phyloP scores from a whole-genome alignment of 805 yeast species.

The Schizosaccharomyces octosporus region DNA sequence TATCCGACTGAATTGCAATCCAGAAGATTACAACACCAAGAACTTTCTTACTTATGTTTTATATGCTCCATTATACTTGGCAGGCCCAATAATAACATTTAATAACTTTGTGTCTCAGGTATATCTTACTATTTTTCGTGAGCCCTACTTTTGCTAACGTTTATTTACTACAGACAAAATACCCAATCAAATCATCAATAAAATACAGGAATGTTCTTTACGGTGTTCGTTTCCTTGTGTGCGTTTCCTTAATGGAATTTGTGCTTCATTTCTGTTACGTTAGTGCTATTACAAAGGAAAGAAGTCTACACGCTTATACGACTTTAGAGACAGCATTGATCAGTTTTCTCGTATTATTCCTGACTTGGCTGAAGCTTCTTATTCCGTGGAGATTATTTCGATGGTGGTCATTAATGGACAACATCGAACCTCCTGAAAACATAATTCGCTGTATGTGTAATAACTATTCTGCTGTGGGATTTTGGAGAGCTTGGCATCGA shows the following conservation, averaged over 20 bases:
- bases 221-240: conserved; percentile 41
- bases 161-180: conserved; percentile 13
- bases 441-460: conserved; percentile 92
- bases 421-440: conserved; percentile 89
- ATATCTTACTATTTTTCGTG: background rate
- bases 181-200: conserved; percentile 35
- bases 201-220: conserved; percentile 30
- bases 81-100: conserved; percentile 84
- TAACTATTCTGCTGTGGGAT: conserved; percentile 77
- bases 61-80: conserved; percentile 76
- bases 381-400: conserved; percentile 93
- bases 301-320: conserved; percentile 72
- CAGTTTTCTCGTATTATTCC: conserved; percentile 67
- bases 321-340: conserved; percentile 90
- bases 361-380: conserved; percentile 77
- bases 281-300: conserved; percentile 70
- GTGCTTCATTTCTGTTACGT: conserved; percentile 72
- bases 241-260: conserved; percentile 72
- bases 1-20: conserved; percentile 34
- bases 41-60: conserved; percentile 55
- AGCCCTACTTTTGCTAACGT: background rate
- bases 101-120: conserved; percentile 65
- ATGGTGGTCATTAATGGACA: conserved; percentile 78
- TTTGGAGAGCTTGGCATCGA: conserved; percentile 98
- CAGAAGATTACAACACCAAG: conserved; percentile 31